A percentile compares a stretch with the other conserved stretches of the same genome.
Evolutionary conservation across 2,329 filamentous ascomycete genomes (phyloP).

Genomic region (Canariomyces notabilis): DNA sequence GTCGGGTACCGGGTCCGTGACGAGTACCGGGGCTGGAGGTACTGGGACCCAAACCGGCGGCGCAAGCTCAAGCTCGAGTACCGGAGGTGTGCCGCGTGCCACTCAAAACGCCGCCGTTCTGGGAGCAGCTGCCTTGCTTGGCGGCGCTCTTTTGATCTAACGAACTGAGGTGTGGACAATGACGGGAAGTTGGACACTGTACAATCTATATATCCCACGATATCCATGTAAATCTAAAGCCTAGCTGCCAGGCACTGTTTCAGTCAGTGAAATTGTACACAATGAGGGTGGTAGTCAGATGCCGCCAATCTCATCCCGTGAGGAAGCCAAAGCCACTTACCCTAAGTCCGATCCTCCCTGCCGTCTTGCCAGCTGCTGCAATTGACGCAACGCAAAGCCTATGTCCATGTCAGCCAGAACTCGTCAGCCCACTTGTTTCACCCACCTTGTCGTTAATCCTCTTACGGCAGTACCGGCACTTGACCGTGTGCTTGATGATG

Average conservation of each 20-base stretch:
- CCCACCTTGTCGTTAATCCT: constrained; percentile 58
- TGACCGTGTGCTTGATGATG: constrained; percentile 65
- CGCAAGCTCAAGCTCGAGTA: constrained; percentile 3
- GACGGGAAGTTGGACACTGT: not conserved
- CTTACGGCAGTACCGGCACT: constrained; percentile 64
- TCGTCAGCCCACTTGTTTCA: not conserved
- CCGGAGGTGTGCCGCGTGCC: constrained; percentile 23
- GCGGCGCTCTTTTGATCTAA: constrained; percentile 33
- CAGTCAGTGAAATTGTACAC: too few relatives aligned
- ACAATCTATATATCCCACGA: too few relatives aligned
- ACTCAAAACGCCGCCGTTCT: constrained; percentile 34
- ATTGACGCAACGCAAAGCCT: constrained; percentile 44
- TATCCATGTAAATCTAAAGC: too few relatives aligned
- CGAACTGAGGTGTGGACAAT: too few relatives aligned
- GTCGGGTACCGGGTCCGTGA: not conserved
- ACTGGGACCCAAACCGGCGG: too few relatives aligned
- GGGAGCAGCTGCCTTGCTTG: constrained; percentile 33
- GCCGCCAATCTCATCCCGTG: too few relatives aligned
- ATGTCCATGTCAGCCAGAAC: not conserved
- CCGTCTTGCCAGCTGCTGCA: constrained; percentile 50
- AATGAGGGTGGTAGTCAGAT: not conserved
- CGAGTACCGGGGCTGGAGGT: too few relatives aligned
- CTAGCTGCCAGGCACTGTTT: too few relatives aligned
- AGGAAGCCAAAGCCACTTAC: not conserved
- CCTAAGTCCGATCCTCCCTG: constrained; percentile 35